These are phyloP conservation scores for peach (Prunus persica) DNA, from an alignment of 306 rosid genomes.

Conservation along the genomic window DNA sequence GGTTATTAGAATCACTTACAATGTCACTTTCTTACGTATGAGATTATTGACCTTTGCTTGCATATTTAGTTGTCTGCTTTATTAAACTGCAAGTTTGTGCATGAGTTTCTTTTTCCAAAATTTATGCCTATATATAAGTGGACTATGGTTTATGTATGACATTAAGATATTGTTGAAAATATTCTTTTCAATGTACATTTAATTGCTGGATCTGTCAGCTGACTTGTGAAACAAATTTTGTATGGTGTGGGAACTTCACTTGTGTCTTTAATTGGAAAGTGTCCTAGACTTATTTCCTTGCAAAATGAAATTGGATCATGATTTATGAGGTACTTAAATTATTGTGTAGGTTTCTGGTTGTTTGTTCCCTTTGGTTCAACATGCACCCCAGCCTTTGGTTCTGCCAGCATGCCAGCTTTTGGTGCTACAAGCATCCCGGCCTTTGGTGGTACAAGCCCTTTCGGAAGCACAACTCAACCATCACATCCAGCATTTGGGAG, in stretches of 20 bases:
- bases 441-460: slow-evolving; percentile 45
- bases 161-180: background rate
- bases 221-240: background rate
- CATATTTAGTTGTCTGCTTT: slow-evolving; percentile 1
- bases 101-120: slow-evolving; percentile 5
- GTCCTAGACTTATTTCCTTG: background rate
- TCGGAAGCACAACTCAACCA: slow-evolving; percentile 52
- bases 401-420: slow-evolving; percentile 40
- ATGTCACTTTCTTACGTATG: background rate
- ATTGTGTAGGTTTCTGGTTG: background rate
- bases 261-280: background rate
- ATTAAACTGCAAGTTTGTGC: slow-evolving; percentile 32
- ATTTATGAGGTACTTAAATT: background rate
- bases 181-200: background rate
- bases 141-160: background rate
- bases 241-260: background rate
- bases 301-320: background rate
- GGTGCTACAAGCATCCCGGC: slow-evolving; percentile 42
- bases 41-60: background rate
- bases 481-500: slow-evolving; percentile 44
- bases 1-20: background rate
- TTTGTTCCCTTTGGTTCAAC: slow-evolving; percentile 32
- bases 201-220: background rate
- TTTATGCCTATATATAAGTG: background rate
- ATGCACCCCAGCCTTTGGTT: slow-evolving; percentile 48